Conservation (phyloP, 805 yeast genomes). For the Candida hispaniensis region DNA sequence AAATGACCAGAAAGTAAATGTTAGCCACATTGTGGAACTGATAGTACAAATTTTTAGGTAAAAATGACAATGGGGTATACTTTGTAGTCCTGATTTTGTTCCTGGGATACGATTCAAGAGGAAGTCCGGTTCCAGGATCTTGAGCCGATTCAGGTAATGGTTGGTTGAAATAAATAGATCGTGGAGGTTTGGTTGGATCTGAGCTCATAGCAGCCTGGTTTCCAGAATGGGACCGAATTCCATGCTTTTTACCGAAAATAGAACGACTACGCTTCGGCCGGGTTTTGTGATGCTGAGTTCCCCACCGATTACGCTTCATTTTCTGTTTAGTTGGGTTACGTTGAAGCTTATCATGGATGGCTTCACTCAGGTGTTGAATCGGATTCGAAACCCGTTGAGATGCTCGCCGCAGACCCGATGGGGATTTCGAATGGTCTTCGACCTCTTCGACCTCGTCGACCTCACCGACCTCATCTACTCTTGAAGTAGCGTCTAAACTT, state of each 20-base stretch:
- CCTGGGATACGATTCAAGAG: conserved; percentile 56
- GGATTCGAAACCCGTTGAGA: conserved; percentile 10
- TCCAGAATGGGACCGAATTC: conserved; percentile 2
- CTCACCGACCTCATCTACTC: conserved; percentile 4
- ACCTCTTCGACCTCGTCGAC: conserved; percentile 19
- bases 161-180: conserved; percentile 42
- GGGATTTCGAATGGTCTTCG: conserved; percentile 19
- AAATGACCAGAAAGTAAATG: conserved; percentile 70
- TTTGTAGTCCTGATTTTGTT: conserved; percentile 94
- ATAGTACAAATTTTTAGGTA: conserved; percentile 71
- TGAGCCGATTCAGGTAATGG: conserved; percentile 39
- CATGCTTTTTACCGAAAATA: conserved; percentile 17
- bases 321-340: conserved; percentile 35
- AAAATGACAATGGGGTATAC: conserved; percentile 80
- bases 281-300: conserved; percentile 74
- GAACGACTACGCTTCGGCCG: conserved; percentile 36
- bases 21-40: conserved; percentile 91
- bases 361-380: conserved; percentile 15
- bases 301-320: conserved; percentile 80
- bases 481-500: conserved; percentile 12
- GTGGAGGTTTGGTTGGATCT: conserved; percentile 16
- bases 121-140: conserved; percentile 47
- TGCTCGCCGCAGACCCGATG: conserved; percentile 14
- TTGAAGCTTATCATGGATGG: conserved; percentile 12
- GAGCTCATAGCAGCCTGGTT: conserved; percentile 13